These are phyloP conservation scores for Alternaria conjuncta DNA, from an alignment of 2,329 filamentous ascomycete species.

Conservation along the genomic window DNA sequence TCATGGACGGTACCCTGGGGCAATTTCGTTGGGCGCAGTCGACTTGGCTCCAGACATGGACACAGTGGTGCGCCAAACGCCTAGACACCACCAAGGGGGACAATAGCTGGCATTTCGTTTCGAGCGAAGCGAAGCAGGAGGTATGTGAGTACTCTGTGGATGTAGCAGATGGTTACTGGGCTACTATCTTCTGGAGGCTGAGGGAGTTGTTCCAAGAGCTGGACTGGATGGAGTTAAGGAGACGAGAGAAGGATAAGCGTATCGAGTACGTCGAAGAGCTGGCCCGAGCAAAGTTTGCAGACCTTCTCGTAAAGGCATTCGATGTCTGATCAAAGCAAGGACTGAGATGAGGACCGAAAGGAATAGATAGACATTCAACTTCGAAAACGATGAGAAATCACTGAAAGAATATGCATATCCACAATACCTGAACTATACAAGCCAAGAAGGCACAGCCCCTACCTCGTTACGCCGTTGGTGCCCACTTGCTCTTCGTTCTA, in stretches of 20 bases:
- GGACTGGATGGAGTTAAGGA: constrained; percentile 4
- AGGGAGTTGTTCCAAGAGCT: constrained; percentile 1
- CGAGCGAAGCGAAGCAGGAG: neutral
- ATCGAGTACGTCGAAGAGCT: neutral
- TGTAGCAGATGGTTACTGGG: neutral
- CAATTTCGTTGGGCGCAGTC: constrained; percentile 11
- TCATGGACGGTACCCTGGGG: constrained; percentile 14
- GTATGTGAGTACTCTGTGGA: neutral
- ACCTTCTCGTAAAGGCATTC: neutral
- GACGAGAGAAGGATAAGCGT: neutral
- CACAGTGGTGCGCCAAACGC: neutral
- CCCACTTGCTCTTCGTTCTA: constrained; percentile 41
- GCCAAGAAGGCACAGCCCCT: neutral
- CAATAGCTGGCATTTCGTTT: neutral
- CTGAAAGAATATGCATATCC: neutral
- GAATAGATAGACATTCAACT: neutral
- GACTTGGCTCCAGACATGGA: constrained; percentile 6
- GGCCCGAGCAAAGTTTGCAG: constrained; percentile 2
- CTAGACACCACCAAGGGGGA: neutral
- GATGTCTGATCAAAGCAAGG: neutral
- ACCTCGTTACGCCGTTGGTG: constrained; percentile 17
- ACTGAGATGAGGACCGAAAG: neutral
- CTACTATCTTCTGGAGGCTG: neutral
- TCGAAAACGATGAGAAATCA: neutral
- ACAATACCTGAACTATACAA: neutral